Base-by-base conservation (phyloP, 345 rosid genomes). In the Populus euphratica region DNA sequence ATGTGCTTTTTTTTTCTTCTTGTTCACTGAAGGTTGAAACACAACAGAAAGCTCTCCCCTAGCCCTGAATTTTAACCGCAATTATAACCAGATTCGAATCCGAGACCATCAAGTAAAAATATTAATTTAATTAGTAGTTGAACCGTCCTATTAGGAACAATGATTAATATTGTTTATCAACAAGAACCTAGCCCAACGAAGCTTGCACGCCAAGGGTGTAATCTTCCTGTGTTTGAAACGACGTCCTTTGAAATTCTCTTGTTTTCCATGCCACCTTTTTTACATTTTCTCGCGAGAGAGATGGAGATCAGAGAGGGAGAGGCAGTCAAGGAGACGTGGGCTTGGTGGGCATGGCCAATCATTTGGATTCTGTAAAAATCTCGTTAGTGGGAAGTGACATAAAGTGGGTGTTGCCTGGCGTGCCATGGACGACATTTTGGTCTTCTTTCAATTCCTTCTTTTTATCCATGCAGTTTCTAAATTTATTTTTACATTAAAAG, bases 391-490 rank as follows among this genome's bases (percentile, higher is more conserved):
- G 76, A 56, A 65, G 63, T 70, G 77, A 72, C 71, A 33, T 70
- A 70, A 71, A 70, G 70, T 36, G 52, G 69, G 56, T 67, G 74
- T 14, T 77, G 79, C 78, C 66, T 78, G 81, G 88, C 88, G 85
- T 86, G 88, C 88, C 71, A 38, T 69, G 38, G 73, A 69, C 83
- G 84, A 77, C 88, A 79, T 65, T 66, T 43, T 62, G 41, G 73
- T 41, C 44, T 41, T 63, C 75, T 73, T 31, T 76, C 23, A 41
- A 10, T 5, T 2, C 39, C 17, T 7, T 66, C 25, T 4, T 49
- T 14, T 20, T 2, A n/a, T 27, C 25, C 50, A n/a, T 25, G 27
- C 7, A 0, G 29, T 17, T 27, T 27, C 14, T 4, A 54, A 3
- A 29, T 18, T 2, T 4, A 8, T 8, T 29, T 77, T 74, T 65